Evolutionary conservation across 2,329 filamentous ascomycete genomes (phyloP).

Genomic region (Mycosphaerella sp.): DNA sequence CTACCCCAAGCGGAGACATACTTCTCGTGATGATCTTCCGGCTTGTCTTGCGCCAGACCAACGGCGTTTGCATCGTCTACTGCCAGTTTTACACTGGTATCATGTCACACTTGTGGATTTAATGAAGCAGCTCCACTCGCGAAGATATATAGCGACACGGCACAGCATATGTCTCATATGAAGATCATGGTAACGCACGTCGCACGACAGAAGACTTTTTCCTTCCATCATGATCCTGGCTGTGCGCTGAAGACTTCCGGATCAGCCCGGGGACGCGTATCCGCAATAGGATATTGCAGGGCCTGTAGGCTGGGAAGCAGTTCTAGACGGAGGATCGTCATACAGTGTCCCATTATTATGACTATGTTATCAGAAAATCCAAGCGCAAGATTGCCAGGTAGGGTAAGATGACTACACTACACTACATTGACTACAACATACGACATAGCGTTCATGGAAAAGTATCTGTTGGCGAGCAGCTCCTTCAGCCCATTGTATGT

Average conservation of each 20-base stretch:
- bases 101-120: too few species aligned
- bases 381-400: background rate
- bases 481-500: too few species aligned
- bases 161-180: too few species aligned
- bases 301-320: background rate
- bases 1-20: slow-evolving; percentile 11
- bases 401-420: background rate
- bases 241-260: slow-evolving; percentile 9
- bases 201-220: slow-evolving; percentile 24
- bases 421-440: too few species aligned
- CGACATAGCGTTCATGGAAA: too few species aligned
- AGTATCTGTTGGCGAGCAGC: too few species aligned
- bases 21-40: background rate
- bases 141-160: too few species aligned
- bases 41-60: background rate
- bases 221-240: slow-evolving; percentile 30
- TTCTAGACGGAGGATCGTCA: background rate
- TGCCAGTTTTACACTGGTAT: background rate
- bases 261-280: background rate
- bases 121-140: too few species aligned
- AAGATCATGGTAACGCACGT: background rate
- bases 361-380: background rate
- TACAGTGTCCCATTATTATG: background rate
- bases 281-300: background rate
- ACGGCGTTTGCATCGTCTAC: background rate